Conservation (phyloP, 495 filamentous ascomycete genomes). For the Tuber melanosporum region DNA sequence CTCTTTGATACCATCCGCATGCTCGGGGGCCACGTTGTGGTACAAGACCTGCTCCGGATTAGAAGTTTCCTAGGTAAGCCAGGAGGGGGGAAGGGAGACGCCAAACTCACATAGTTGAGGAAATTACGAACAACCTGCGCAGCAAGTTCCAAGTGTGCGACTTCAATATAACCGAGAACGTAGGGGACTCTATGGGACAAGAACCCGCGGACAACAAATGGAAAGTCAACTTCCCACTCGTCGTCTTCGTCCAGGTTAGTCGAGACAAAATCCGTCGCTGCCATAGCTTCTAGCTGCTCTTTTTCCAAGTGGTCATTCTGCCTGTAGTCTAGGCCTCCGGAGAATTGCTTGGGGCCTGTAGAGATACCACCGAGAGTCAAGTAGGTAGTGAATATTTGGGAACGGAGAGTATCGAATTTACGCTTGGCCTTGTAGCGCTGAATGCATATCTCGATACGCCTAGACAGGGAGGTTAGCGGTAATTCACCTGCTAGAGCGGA, state of each 20-base stretch:
- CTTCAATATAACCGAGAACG: slow-evolving; percentile 42
- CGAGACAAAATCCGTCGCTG: slow-evolving; percentile 55
- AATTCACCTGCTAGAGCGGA: not conserved
- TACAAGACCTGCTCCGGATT: slow-evolving; percentile 48
- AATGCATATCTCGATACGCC: slow-evolving; percentile 79
- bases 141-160: slow-evolving; percentile 49
- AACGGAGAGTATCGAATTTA: slow-evolving; percentile 58
- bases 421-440: slow-evolving; percentile 70
- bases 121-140: slow-evolving; percentile 71
- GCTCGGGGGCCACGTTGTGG: slow-evolving; percentile 81
- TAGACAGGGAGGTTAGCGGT: slow-evolving; percentile 36
- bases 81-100: not conserved
- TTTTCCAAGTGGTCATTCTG: slow-evolving; percentile 53
- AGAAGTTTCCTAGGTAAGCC: not conserved
- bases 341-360: slow-evolving; percentile 59
- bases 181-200: slow-evolving; percentile 51
- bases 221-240: slow-evolving; percentile 74
- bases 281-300: slow-evolving; percentile 57
- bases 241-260: slow-evolving; percentile 42
- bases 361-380: slow-evolving; percentile 78
- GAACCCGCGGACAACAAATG: slow-evolving; percentile 67
- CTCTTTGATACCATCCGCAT: slow-evolving; percentile 56
- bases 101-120: slow-evolving; percentile 59
- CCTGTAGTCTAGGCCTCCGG: slow-evolving; percentile 52
- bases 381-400: slow-evolving; percentile 68